Conservation (phyloP, 148 eudicot genomes). For the Vaccinium darrowii region DNA sequence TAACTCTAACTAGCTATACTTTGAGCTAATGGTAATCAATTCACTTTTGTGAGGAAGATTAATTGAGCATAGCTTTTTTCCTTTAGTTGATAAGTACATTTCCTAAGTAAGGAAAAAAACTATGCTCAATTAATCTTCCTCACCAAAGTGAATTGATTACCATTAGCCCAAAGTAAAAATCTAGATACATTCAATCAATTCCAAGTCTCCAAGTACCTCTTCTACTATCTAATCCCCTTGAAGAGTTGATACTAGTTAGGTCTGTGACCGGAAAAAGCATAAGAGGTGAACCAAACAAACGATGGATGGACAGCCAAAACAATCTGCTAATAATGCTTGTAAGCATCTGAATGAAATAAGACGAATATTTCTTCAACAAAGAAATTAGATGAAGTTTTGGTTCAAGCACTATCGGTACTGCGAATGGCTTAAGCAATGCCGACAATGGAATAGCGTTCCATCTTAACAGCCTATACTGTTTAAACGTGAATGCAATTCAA, state of each 20-base stretch:
- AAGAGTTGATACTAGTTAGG: background rate
- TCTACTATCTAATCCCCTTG: conserved; percentile 6
- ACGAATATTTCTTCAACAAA: background rate
- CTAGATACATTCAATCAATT: background rate
- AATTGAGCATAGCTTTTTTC: too few relatives aligned
- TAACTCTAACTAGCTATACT: background rate
- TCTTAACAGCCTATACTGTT: background rate
- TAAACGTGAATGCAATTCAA: background rate
- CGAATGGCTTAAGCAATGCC: background rate
- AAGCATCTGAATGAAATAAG: background rate
- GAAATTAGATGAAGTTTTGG: background rate
- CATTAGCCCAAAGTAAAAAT: background rate
- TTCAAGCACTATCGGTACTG: background rate
- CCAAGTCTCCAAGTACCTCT: background rate
- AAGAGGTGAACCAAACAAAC: background rate
- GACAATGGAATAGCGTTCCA: conserved; percentile 1
- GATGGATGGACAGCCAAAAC: background rate
- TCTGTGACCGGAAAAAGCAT: background rate
- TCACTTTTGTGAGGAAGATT: too few relatives aligned
- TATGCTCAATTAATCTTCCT: background rate
- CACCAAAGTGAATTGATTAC: background rate
- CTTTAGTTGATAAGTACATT: too few relatives aligned
- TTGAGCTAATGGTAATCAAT: too few relatives aligned
- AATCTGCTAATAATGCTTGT: background rate
- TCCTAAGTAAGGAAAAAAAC: too few relatives aligned